A percentile compares a stretch with the other conserved stretches of the same genome.
Evolutionary conservation across 1,284 basidiomycete species (phyloP).

Genomic region (Rhodotorula sp.): DNA sequence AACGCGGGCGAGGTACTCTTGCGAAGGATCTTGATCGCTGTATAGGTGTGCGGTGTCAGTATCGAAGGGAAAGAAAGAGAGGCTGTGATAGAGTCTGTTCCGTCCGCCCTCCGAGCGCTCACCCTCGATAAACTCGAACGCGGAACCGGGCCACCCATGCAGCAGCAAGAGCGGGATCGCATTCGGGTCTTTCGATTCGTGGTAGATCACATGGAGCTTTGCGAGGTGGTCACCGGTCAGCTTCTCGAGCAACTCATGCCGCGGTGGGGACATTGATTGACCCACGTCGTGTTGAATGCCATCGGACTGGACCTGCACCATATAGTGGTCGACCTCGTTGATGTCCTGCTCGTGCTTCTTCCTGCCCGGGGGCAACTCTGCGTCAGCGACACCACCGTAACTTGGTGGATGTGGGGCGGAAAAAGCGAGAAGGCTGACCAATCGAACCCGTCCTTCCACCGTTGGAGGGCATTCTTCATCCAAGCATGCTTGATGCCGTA

Average conservation of each 20-base stretch:
- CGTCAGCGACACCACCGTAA: not conserved
- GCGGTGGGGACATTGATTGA: not conserved
- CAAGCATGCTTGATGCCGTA: conserved; percentile 30
- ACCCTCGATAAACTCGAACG: conserved; percentile 46
- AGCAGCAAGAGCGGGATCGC: conserved; percentile 49
- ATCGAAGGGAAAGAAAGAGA: too few relatives aligned
- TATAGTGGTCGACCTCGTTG: conserved; percentile 34
- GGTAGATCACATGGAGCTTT: conserved; percentile 47
- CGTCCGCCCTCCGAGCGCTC: not conserved
- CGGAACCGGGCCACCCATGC: conserved; percentile 48
- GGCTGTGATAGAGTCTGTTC: too few relatives aligned
- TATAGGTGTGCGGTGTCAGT: not conserved
- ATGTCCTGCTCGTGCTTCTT: conserved; percentile 23
- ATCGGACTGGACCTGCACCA: conserved; percentile 14
- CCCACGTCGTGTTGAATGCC: conserved; percentile 17
- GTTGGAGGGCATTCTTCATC: conserved; percentile 21
- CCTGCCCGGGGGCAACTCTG: conserved; percentile 2
- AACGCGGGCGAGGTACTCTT: conserved; percentile 44
- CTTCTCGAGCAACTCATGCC: not conserved
- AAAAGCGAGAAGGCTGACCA: conserved; percentile 10
- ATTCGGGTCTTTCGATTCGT: conserved; percentile 39
- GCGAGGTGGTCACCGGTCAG: not conserved
- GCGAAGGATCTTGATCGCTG: conserved; percentile 44
- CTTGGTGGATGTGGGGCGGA: not conserved
- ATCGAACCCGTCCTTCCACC: conserved; percentile 30